A percentile compares a stretch with the other conserved stretches of the same genome.
Conservation (phyloP, 2,329 filamentous ascomycete species). For the Colletotrichum simmondsii region DNA sequence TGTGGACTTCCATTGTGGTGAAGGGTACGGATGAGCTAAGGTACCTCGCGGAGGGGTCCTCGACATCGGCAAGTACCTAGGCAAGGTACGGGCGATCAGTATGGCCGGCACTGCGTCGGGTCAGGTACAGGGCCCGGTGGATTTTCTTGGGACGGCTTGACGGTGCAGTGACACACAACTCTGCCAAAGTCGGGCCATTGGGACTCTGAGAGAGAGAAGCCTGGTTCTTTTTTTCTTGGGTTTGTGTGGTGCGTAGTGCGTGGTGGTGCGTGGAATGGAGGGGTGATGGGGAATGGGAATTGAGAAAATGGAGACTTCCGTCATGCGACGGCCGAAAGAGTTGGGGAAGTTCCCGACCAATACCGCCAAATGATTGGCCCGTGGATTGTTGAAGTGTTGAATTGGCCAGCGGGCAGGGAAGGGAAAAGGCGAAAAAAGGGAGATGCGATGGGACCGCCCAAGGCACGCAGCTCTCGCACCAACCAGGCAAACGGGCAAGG, state of each 20-base stretch:
- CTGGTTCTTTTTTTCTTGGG: not conserved
- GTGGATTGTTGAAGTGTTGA: slow-evolving; percentile 43
- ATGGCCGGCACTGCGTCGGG: not conserved
- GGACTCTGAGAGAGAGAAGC: not conserved
- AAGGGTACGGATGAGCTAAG: not conserved
- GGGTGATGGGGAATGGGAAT: slow-evolving; percentile 25
- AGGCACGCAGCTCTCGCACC: not conserved
- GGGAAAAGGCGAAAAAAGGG: slow-evolving; percentile 15
- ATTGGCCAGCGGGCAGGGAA: slow-evolving; percentile 32
- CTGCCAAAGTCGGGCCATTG: not conserved
- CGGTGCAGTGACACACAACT: slow-evolving; percentile 1
- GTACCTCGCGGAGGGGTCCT: not conserved
- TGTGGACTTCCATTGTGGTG: not conserved
- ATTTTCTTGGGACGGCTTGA: not conserved
- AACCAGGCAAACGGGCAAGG: slow-evolving; percentile 18
- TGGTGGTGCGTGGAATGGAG: slow-evolving; percentile 27
- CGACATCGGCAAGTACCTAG: not conserved
- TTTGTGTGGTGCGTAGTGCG: slow-evolving; percentile 6
- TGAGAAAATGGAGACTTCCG: slow-evolving; percentile 29
- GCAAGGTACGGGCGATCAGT: not conserved
- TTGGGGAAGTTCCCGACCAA: slow-evolving; percentile 42
- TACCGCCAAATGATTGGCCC: slow-evolving; percentile 15
- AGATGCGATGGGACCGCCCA: slow-evolving; percentile 25
- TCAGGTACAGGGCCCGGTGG: slow-evolving; percentile 1
- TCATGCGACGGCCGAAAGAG: slow-evolving; percentile 39